phyloP scores from a whole-genome alignment of 345 rosid genomes.

The Turritis glabra region DNA sequence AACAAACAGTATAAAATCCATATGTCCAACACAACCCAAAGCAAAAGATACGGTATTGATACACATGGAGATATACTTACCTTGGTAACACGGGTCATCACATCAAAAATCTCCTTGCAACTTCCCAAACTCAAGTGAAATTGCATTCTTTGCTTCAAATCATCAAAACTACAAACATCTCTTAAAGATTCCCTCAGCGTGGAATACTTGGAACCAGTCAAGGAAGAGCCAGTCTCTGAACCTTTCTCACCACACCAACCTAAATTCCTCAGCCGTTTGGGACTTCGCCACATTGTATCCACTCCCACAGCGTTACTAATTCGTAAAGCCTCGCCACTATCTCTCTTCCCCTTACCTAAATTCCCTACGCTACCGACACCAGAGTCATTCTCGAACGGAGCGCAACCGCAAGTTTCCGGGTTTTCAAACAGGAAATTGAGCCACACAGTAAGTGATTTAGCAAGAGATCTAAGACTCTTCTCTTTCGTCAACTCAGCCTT shows the following conservation, averaged over 20 bases:
- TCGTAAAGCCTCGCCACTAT: slow-evolving; percentile 35
- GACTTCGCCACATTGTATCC: slow-evolving; percentile 58
- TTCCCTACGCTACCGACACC: not conserved
- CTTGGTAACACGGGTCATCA: slow-evolving; percentile 70
- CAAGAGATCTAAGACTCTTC: slow-evolving; percentile 59
- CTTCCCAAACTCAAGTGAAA: slow-evolving; percentile 56
- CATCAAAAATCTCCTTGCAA: slow-evolving; percentile 71
- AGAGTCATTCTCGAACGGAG: slow-evolving; percentile 15
- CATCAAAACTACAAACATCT: slow-evolving; percentile 89
- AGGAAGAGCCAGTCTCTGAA: slow-evolving; percentile 31
- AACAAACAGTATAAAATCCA: not conserved
- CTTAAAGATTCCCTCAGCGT: slow-evolving; percentile 56
- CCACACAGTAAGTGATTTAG: slow-evolving; percentile 84
- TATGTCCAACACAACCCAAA: slow-evolving; percentile 1
- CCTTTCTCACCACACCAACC: slow-evolving; percentile 50
- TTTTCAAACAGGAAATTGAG: slow-evolving; percentile 74
- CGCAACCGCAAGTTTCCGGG: slow-evolving; percentile 74
- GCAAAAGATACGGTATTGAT: not conserved
- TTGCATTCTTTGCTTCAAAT: slow-evolving; percentile 72
- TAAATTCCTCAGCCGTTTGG: slow-evolving; percentile 58
- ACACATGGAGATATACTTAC: slow-evolving; percentile 35
- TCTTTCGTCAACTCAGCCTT: slow-evolving; percentile 64
- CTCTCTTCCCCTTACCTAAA: slow-evolving; percentile 57
- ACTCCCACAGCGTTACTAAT: slow-evolving; percentile 39
- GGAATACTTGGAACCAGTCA: slow-evolving; percentile 44